Base-by-base conservation (phyloP, 1,284 basidiomycete species). In the Clitocybe nebularis region DNA sequence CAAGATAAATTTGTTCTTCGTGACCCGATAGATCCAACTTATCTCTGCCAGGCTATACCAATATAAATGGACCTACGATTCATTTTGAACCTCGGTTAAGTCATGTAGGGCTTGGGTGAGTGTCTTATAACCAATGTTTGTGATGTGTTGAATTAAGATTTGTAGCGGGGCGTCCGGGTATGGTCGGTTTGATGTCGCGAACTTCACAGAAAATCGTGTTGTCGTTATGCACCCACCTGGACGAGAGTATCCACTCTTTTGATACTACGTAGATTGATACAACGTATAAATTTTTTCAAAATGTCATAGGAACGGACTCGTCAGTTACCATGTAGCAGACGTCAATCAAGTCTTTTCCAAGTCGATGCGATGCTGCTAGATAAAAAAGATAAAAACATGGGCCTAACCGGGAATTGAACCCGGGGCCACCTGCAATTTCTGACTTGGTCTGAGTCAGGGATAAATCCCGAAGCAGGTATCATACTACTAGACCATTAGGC, bases 161-260 rank as follows among this genome's bases (percentile, higher is more conserved):
- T 43, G 13, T 44, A 76, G 75, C 5, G 75, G 74, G 3, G 55
- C 66, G 9, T 73, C 74, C 13, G 76, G 74, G 0, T 79, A 76
- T 47, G 75, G 75, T 1, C 58, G 69, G n/a, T 77, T 77, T 48
- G 68, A 72, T 41, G 59, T 79, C 13, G 68, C 75, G 4, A 61
- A 70, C 44, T 77, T 76, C 49, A 77, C 75, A 0, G 66, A 75
- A 47, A 63, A 64, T 32, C 58, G 71, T 8, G 57, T 68, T 9
- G 58, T 72, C 39, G 58, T 71, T 14, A 54, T 67, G 0, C 71
- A 76, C 50, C 67, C 72, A 11, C 50, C 54, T 3, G 61, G 61
- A 10, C 52, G 58, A 19, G 49, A 53, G 34, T 63, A 60, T 41
- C 57, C 62, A 4, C 44, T 56, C 26, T 44, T 39, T n/a, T 19